Conservation (phyloP, 192 early-diverging fungal species). For the Backusella mclennaniae region DNA sequence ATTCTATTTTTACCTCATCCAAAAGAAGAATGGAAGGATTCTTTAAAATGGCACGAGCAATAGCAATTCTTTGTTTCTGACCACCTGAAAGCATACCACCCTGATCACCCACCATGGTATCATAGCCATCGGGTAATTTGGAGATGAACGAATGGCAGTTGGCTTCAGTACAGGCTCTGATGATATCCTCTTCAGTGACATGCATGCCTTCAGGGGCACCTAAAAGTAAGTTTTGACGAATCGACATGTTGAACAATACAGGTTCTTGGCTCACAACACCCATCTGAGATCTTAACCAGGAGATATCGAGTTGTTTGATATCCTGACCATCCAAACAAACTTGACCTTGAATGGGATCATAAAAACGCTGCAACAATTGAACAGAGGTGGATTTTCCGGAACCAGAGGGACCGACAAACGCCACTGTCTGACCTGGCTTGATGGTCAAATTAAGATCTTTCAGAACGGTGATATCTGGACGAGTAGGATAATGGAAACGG, state of each 20-base stretch:
- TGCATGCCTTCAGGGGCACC: slow-evolving; percentile 48
- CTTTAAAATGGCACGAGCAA: slow-evolving; percentile 87
- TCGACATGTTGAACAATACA: slow-evolving; percentile 70
- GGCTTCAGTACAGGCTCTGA: slow-evolving; percentile 59
- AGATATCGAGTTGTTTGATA: slow-evolving; percentile 71
- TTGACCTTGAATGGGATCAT: slow-evolving; percentile 53
- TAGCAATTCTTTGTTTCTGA: slow-evolving; percentile 94
- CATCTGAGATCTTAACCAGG: slow-evolving; percentile 79
- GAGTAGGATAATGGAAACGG: slow-evolving; percentile 78
- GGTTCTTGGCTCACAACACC: slow-evolving; percentile 91
- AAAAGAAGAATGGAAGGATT: slow-evolving; percentile 66
- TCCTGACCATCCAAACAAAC: slow-evolving; percentile 73
- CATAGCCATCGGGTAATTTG: slow-evolving; percentile 77
- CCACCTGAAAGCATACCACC: slow-evolving; percentile 77
- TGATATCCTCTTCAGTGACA: slow-evolving; percentile 62
- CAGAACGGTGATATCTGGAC: slow-evolving; percentile 78
- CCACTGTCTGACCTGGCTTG: slow-evolving; percentile 73
- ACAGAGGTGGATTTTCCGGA: slow-evolving; percentile 87
- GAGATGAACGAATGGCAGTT: slow-evolving; percentile 83
- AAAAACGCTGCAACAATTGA: slow-evolving; percentile 81
- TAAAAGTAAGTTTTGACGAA: slow-evolving; percentile 80
- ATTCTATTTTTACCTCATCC: background rate
- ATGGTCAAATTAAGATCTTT: slow-evolving; percentile 66
- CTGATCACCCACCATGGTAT: slow-evolving; percentile 80
- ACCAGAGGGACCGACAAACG: slow-evolving; percentile 84